Percentiles rank a stretch among this genome's conserved stretches.
phyloP scores from a whole-genome alignment of 345 rosid species.

The Geranium brycei region DNA sequence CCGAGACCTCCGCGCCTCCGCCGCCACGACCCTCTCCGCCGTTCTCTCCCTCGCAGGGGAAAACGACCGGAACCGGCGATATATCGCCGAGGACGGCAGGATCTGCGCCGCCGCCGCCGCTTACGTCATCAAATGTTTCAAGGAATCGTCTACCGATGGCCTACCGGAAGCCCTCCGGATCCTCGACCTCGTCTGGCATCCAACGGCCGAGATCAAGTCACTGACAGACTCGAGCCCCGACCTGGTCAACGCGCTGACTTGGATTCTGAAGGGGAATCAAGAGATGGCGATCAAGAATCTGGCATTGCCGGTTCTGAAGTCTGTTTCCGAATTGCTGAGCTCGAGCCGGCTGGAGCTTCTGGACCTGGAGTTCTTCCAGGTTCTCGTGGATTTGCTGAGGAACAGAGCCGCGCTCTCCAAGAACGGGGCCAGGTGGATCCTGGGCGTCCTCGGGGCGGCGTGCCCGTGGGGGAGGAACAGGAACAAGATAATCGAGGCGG shows the following conservation, averaged over 20 bases:
- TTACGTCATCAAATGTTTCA: slow-evolving; percentile 16
- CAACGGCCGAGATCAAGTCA: slow-evolving; percentile 17
- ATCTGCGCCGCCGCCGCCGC: slow-evolving; percentile 12
- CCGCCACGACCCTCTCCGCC: slow-evolving; percentile 10
- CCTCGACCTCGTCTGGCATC: slow-evolving; percentile 19
- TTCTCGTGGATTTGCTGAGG: slow-evolving; percentile 12
- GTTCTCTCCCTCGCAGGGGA: slow-evolving; percentile 22
- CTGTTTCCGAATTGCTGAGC: slow-evolving; percentile 9
- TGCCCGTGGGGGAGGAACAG: slow-evolving; percentile 34
- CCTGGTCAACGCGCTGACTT: slow-evolving; percentile 26
- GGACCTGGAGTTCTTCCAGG: slow-evolving; percentile 19
- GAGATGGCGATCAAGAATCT: slow-evolving; percentile 9
- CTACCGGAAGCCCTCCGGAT: slow-evolving; percentile 27
- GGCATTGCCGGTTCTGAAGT: slow-evolving; percentile 19
- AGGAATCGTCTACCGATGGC: slow-evolving; percentile 8
- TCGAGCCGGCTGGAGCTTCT: slow-evolving; percentile 16
- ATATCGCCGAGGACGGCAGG: slow-evolving; percentile 25
- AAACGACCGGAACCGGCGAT: slow-evolving; percentile 20
- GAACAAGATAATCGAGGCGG: slow-evolving; percentile 24
- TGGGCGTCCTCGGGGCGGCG: slow-evolving; percentile 18
- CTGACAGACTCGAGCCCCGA: slow-evolving; percentile 17
- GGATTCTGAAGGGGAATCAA: slow-evolving; percentile 15
- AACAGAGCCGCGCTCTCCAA: slow-evolving; percentile 13
- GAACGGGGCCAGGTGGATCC: slow-evolving; percentile 24
- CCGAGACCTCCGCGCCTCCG: slow-evolving; percentile 16